phyloP scores from a whole-genome alignment of 192 early-diverging fungal genomes.

The Coemansia sp. region DNA sequence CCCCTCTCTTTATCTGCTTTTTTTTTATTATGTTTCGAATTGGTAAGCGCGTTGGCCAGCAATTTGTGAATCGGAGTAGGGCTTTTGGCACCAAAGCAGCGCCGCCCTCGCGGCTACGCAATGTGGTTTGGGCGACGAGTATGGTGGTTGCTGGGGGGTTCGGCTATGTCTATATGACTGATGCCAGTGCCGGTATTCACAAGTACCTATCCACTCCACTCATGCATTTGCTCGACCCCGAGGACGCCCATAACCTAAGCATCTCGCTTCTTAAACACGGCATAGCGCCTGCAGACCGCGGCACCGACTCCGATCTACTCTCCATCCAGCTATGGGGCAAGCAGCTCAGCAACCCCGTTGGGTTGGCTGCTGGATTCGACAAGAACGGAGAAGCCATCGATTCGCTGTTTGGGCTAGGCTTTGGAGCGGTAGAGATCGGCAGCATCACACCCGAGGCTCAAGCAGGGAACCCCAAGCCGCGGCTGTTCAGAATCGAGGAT shows the following conservation, averaged over 20 bases:
- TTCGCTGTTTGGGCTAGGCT: constrained; percentile 77
- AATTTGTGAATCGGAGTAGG: constrained; percentile 4
- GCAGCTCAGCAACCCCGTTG: constrained; percentile 72
- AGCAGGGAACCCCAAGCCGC: constrained; percentile 80
- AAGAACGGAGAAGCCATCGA: constrained; percentile 90
- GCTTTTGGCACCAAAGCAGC: constrained; percentile 30
- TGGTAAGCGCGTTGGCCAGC: constrained; percentile 7
- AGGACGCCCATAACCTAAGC: constrained; percentile 68
- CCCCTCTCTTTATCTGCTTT: constrained; percentile 3
- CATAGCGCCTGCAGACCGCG: constrained; percentile 62
- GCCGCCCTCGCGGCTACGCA: constrained; percentile 26
- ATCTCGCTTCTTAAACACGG: constrained; percentile 62
- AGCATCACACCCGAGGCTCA: constrained; percentile 83
- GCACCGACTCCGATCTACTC: constrained; percentile 54
- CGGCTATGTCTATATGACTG: constrained; percentile 59
- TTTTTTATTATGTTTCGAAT: constrained; percentile 31
- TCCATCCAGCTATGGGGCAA: constrained; percentile 70
- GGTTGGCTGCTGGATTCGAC: constrained; percentile 88
- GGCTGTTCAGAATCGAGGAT: constrained; percentile 77
- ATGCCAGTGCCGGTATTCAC: constrained; percentile 75
- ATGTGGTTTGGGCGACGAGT: constrained; percentile 32
- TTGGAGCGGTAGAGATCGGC: constrained; percentile 88
- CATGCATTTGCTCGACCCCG: constrained; percentile 69
- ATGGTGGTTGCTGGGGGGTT: constrained; percentile 40
- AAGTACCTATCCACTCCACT: constrained; percentile 63